phyloP scores from a whole-genome alignment of 495 filamentous ascomycete species.

The Podospora conica region DNA sequence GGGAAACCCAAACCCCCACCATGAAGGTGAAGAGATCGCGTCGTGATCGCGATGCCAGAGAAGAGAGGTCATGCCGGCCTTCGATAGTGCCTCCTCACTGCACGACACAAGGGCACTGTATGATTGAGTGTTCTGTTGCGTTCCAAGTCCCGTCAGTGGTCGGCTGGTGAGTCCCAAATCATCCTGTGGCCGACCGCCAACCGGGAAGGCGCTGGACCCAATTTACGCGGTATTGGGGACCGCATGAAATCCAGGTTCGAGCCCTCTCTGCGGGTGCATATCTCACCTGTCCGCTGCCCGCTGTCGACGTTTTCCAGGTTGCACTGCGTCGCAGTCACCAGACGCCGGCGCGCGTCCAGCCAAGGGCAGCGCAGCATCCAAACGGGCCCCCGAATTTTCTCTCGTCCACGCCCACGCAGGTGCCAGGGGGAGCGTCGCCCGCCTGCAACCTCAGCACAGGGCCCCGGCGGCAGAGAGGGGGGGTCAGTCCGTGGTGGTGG shows the following conservation, averaged over 20 bases:
- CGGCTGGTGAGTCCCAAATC: neutral
- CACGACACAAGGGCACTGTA: neutral
- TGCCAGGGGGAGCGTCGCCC: neutral
- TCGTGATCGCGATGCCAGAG: neutral
- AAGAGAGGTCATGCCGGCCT: neutral
- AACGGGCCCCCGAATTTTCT: neutral
- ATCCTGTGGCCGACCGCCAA: constrained; percentile 4
- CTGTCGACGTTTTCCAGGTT: neutral
- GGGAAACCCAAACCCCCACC: neutral
- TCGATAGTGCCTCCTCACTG: constrained; percentile 3
- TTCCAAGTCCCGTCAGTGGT: neutral
- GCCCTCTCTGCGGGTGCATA: neutral
- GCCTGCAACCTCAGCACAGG: neutral
- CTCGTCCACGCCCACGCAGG: neutral
- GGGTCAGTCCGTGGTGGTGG: neutral
- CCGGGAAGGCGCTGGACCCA: constrained; percentile 1
- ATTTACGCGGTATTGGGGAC: constrained; percentile 9
- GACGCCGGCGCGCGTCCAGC: neutral
- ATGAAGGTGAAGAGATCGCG: neutral
- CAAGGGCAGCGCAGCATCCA: neutral
- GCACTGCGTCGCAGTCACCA: neutral
- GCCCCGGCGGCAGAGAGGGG: neutral
- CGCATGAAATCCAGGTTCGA: constrained; percentile 3
- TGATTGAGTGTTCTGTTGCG: neutral
- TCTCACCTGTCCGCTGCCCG: neutral